Percentiles rank a stretch among this genome's conserved stretches.
phyloP scores from a whole-genome alignment of 75 land plant genomes.

The Sequoiadendron giganteum region DNA sequence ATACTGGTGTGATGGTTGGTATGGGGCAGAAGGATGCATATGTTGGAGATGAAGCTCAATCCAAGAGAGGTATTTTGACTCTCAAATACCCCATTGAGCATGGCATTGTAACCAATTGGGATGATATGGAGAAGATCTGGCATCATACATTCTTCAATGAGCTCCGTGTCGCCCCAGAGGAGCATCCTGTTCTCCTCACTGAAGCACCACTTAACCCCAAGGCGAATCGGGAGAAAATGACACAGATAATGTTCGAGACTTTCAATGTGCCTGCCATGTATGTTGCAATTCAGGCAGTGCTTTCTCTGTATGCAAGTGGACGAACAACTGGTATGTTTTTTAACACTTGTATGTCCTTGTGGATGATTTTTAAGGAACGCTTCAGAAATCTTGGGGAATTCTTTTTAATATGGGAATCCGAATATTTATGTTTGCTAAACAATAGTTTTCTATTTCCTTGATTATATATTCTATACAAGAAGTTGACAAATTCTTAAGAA shows the following conservation, averaged over 20 bases:
- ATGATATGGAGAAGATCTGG: slow-evolving; percentile 69
- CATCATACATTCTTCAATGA: slow-evolving; percentile 62
- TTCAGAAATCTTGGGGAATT: background rate
- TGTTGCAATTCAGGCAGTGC: slow-evolving; percentile 46
- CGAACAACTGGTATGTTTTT: slow-evolving; percentile 52
- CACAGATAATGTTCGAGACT: slow-evolving; percentile 58
- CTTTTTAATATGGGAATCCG: background rate
- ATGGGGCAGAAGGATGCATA: slow-evolving; percentile 61
- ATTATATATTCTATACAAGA: too few relatives aligned
- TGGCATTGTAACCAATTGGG: slow-evolving; percentile 56
- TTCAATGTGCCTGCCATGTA: slow-evolving; percentile 64
- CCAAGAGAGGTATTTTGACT: slow-evolving; percentile 37
- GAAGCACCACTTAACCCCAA: slow-evolving; percentile 56
- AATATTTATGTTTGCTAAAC: background rate
- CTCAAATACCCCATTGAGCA: slow-evolving; percentile 46
- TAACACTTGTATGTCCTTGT: slow-evolving; percentile 1
- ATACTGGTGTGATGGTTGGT: slow-evolving; percentile 41
- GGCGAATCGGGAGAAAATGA: slow-evolving; percentile 62
- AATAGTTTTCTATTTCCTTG: too few relatives aligned
- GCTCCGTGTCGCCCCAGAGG: slow-evolving; percentile 56
- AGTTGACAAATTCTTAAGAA: too few relatives aligned
- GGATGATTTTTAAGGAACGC: background rate
- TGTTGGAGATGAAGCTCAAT: slow-evolving; percentile 66
- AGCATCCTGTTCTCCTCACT: slow-evolving; percentile 52
- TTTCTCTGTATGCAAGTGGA: slow-evolving; percentile 58